These are phyloP conservation scores for Cladophialophora bantiana DNA, from an alignment of 2,329 filamentous ascomycete genomes.

Conservation along the genomic window DNA sequence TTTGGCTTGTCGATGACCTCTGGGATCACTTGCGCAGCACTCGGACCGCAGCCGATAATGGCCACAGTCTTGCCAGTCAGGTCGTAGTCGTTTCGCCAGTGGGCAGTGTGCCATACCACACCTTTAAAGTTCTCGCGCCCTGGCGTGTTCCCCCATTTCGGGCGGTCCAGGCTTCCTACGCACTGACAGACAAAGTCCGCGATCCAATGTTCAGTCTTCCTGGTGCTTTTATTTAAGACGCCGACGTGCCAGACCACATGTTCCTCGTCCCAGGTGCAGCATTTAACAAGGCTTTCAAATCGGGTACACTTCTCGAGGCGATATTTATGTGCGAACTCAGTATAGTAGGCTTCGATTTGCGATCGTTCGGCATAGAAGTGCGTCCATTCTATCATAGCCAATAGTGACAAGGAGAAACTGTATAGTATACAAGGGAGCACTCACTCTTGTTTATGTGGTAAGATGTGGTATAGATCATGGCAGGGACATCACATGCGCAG, in stretches of 20 bases:
- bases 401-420: not conserved
- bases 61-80: slow-evolving; percentile 13
- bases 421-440: not conserved
- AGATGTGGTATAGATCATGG: slow-evolving; percentile 31
- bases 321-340: slow-evolving; percentile 15
- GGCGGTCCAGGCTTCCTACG: slow-evolving; percentile 22
- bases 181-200: slow-evolving; percentile 27
- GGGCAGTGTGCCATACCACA: slow-evolving; percentile 21
- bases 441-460: slow-evolving; percentile 32
- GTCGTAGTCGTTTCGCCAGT: slow-evolving; percentile 17
- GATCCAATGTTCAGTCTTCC: slow-evolving; percentile 25
- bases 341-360: slow-evolving; percentile 25
- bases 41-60: slow-evolving; percentile 27
- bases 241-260: slow-evolving; percentile 26
- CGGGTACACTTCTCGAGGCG: slow-evolving; percentile 19
- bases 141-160: slow-evolving; percentile 26
- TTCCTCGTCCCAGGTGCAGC: slow-evolving; percentile 29
- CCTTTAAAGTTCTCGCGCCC: slow-evolving; percentile 24
- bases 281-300: slow-evolving; percentile 24
- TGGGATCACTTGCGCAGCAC: slow-evolving; percentile 25
- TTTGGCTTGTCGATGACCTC: slow-evolving; percentile 23
- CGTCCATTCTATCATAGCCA: slow-evolving; percentile 18
- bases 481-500: slow-evolving; percentile 31
- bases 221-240: slow-evolving; percentile 17
- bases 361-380: slow-evolving; percentile 22